A percentile compares a stretch with the other conserved stretches of the same genome.
Evolutionary conservation across 306 rosid species (phyloP).

Genomic region (Quercus aquifolioides): DNA sequence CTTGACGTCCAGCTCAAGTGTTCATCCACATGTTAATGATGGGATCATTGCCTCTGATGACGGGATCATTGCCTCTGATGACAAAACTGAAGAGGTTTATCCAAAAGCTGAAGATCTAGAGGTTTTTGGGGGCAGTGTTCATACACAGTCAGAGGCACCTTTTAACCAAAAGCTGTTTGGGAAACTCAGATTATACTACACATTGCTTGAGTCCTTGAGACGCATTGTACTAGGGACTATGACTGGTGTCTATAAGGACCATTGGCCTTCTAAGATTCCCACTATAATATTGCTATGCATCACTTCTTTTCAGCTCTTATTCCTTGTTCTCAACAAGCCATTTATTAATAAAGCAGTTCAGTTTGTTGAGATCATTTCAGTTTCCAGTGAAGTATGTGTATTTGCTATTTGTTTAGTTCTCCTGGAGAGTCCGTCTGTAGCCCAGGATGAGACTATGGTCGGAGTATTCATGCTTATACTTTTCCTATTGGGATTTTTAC

Average conservation of each 20-base stretch:
- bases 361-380: conserved; percentile 67
- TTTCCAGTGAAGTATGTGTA: conserved; percentile 52
- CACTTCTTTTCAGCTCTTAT: conserved; percentile 75
- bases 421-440: conserved; percentile 38
- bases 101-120: too few species aligned
- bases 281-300: conserved; percentile 41
- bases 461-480: conserved; percentile 68
- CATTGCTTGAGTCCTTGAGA: conserved; percentile 58
- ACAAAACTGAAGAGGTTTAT: too few species aligned
- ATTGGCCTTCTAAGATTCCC: conserved; percentile 42
- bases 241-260: conserved; percentile 54
- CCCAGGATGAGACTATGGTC: conserved; percentile 29
- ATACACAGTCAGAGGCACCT: too few species aligned
- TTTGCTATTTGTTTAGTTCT: conserved; percentile 46
- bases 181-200: conserved; percentile 73
- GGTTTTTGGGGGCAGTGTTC: too few species aligned
- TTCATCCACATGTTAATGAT: too few species aligned
- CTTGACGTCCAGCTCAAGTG: too few species aligned
- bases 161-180: conserved; percentile 51
- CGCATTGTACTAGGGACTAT: conserved; percentile 54
- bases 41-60: too few species aligned
- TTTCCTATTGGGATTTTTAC: too few species aligned
- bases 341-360: conserved; percentile 86
- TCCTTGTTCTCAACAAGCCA: conserved; percentile 86
- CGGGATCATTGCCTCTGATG: too few species aligned